Evolutionary conservation across 768 basidiomycete species (phyloP).

Genomic region (Austroboletus eburneus): DNA sequence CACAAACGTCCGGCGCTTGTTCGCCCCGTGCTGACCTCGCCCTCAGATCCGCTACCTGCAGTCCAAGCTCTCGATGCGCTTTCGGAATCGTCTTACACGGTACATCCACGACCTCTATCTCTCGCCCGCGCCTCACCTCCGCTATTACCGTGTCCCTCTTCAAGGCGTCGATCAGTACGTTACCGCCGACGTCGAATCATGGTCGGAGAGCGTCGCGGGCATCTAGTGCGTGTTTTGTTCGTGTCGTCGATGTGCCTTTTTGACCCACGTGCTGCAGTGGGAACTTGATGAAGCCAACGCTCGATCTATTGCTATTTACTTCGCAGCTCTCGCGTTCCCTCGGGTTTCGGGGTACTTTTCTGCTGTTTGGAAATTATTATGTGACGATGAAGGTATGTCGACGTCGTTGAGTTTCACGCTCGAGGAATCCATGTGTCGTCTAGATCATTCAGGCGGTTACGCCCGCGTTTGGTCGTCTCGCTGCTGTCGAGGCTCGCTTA

Average conservation of each 20-base stretch:
- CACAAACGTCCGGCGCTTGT: not conserved
- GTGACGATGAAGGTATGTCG: slow-evolving; percentile 55
- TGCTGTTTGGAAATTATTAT: slow-evolving; percentile 83
- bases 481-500: slow-evolving; percentile 80
- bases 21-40: not conserved
- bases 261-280: slow-evolving; percentile 47
- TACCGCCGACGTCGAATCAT: slow-evolving; percentile 87
- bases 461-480: slow-evolving; percentile 87
- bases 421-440: too few relatives aligned
- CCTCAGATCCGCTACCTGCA: slow-evolving; percentile 83
- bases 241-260: not conserved
- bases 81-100: slow-evolving; percentile 83
- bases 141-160: slow-evolving; percentile 61
- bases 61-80: slow-evolving; percentile 73
- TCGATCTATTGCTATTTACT: slow-evolving; percentile 90
- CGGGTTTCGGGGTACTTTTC: slow-evolving; percentile 75
- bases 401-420: too few relatives aligned
- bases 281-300: slow-evolving; percentile 87
- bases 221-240: slow-evolving; percentile 68
- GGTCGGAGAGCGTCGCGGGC: slow-evolving; percentile 80
- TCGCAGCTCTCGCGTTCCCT: slow-evolving; percentile 85
- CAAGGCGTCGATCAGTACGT: slow-evolving; percentile 90
- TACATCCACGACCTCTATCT: slow-evolving; percentile 94
- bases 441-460: slow-evolving; percentile 78
- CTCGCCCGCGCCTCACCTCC: slow-evolving; percentile 62